Base-by-base conservation (phyloP, 2,329 filamentous ascomycete species). In the Akanthomyces lecanii region DNA sequence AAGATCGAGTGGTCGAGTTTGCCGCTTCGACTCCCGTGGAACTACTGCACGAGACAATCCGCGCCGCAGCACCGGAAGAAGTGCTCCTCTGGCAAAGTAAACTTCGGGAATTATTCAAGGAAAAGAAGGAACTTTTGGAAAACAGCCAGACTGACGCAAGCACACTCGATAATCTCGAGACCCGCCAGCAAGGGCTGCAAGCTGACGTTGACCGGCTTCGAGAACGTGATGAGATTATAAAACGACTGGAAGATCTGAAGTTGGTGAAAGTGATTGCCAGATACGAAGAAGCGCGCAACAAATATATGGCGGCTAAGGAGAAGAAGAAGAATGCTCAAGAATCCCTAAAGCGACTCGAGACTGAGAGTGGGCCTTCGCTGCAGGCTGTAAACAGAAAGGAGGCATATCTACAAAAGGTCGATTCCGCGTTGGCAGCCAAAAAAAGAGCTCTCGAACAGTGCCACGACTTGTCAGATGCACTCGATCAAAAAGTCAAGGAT, bases 1-100 rank as follows among this genome's bases (percentile, higher is more conserved):
- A 99, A 74, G 95, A 99, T 73, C 90, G 93, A 68, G 95, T 99
- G 1, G 91, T 92, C 28, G 93, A 97, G 71, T 99, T 99, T 72
- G 92, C 95, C 5, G 89, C 85, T 5, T 85, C 96, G 68, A 90
- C 86, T 10, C 89, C 94, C 0, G 81, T 96, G 14, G 89, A 96
- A 51, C 83, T 97, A 23, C 81, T 99, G 0, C 83, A 87, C 64
- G 91, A 95, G 69, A 99, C 95, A 0, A 87, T 97, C 66, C 87
- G 92, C 71, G 95, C 95, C 40, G 93, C 92, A 7, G 95, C 93
- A 0, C 88, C 91, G 0, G 82, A 88, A 52, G 80, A 96, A 65
- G 93, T 98, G 85, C 82, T 91, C 5, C 76, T 85, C 25, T 91
- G 87, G 86, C 93, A 98, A 72, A 81, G 87, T 3, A 75, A 87